These are phyloP conservation scores for Cytidiella melzeri DNA, from an alignment of 768 basidiomycete species.

Conservation along the genomic window DNA sequence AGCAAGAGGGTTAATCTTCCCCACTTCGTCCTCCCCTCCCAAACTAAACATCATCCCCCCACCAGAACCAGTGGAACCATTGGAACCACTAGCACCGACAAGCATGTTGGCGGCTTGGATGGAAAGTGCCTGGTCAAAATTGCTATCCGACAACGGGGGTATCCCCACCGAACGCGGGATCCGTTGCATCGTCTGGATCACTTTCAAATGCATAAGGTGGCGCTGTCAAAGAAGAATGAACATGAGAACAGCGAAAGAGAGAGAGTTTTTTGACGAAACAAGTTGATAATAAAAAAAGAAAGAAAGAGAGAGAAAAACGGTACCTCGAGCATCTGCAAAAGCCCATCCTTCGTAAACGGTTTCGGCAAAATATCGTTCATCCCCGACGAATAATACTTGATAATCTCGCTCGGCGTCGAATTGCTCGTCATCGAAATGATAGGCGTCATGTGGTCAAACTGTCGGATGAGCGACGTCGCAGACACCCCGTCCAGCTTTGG, in stretches of 20 bases:
- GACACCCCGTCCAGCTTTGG: constrained; percentile 82
- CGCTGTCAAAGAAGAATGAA: constrained; percentile 39
- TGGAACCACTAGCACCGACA: constrained; percentile 3
- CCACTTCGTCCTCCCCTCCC: constrained; percentile 34
- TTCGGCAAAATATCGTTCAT: constrained; percentile 98
- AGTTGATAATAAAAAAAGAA: too few species aligned
- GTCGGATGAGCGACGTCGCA: constrained; percentile 87
- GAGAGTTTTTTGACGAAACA: too few species aligned
- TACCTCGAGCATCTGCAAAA: constrained; percentile 86
- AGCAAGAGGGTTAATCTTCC: constrained; percentile 76
- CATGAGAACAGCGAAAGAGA: too few species aligned
- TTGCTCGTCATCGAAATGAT: constrained; percentile 99
- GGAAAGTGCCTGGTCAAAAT: constrained; percentile 51
- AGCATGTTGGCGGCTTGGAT: constrained; percentile 23
- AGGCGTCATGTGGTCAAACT: constrained; percentile 92
- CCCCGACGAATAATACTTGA: constrained; percentile 83
- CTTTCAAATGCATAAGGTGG: constrained; percentile 83
- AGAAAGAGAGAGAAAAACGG: neutral
- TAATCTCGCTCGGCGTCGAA: constrained; percentile 85
- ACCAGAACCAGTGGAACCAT: constrained; percentile 7
- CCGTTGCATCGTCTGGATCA: constrained; percentile 70
- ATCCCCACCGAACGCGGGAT: constrained; percentile 63
- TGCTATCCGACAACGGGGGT: constrained; percentile 50
- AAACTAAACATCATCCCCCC: too few species aligned
- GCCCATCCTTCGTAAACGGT: constrained; percentile 88